Base-by-base conservation (phyloP, 306 rosid species). In the Hippophae gyantsensis region DNA sequence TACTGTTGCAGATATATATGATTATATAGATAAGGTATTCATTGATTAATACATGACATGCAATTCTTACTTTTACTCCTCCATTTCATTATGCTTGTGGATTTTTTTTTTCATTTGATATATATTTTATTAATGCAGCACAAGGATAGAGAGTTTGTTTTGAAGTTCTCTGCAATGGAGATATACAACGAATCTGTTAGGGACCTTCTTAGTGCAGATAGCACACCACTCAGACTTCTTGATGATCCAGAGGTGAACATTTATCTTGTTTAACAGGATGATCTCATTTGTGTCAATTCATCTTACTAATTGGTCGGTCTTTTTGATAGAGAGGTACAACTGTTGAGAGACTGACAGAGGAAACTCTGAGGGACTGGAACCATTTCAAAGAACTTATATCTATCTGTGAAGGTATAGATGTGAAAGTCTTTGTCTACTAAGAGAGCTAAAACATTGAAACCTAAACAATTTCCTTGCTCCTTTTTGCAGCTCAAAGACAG, bases 141-240 rank as follows among this genome's bases (percentile, higher is more conserved):
- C 71, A n/a, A 56, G 52, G 97, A 84, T 74, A 86, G 99, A 81
- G 82, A 89, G 52, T 93, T 86, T 61, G 53, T 74, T 48, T 63
- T 93, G 78, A 93, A 86, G 74, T 82, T 93, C 71, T 93, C 97
- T 14, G 99, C 99, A 13, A 69, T 93, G 54, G 99, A 93, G 86
- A 93, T 93, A 54, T 93, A 93, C 76, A 93, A 93, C 61, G 99
- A 93, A 82, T 88, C 99, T 72, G 97, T 93, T 10, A 80, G 94
- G 72, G 99, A 93, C 79, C 95, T 93, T 60, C 97, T 93, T 56
- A 78, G 90, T 78, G 55, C 82, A 69, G 99, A 93, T 71, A 70
- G 61, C 74, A 75, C 79, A 72, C 97, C 90, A 44, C 93, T 86
- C 55, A 84, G 99, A 67, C 95, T 93, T 75, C 95, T 93, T 75